Evolutionary conservation across 2,329 filamentous ascomycete species (phyloP).

Genomic region (Alternaria arborescens): DNA sequence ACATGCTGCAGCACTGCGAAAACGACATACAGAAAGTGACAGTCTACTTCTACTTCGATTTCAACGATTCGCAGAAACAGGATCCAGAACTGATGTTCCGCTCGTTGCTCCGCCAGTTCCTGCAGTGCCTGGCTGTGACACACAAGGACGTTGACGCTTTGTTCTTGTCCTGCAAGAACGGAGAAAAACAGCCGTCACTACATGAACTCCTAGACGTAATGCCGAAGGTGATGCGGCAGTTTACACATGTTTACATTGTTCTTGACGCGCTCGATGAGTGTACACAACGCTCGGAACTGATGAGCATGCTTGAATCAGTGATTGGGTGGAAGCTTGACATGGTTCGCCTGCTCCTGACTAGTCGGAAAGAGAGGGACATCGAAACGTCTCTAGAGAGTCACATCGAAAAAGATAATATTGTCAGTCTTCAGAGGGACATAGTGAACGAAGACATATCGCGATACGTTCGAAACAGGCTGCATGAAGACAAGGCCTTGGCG

Average conservation of each 20-base stretch:
- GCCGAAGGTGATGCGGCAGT: slow-evolving; percentile 35
- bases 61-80: slow-evolving; percentile 52
- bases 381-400: slow-evolving; percentile 27
- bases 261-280: slow-evolving; percentile 46
- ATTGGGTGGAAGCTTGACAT: slow-evolving; percentile 31
- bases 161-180: slow-evolving; percentile 17
- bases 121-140: slow-evolving; percentile 21
- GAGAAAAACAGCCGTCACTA: slow-evolving; percentile 28
- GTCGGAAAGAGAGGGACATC: slow-evolving; percentile 41
- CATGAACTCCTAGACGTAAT: slow-evolving; percentile 32
- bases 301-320: slow-evolving; percentile 31
- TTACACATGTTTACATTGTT: slow-evolving; percentile 26
- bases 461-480: slow-evolving; percentile 46
- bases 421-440: slow-evolving; percentile 34
- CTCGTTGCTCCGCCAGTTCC: slow-evolving; percentile 51
- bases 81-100: slow-evolving; percentile 45
- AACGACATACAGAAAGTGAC: slow-evolving; percentile 16
- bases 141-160: slow-evolving; percentile 33
- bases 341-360: slow-evolving; percentile 39
- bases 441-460: slow-evolving; percentile 41
- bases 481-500: slow-evolving; percentile 34
- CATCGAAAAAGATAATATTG: slow-evolving; percentile 18
- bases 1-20: slow-evolving; percentile 29
- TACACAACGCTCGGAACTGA: slow-evolving; percentile 28
- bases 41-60: slow-evolving; percentile 46